Evolutionary conservation across 805 yeast genomes (phyloP), one percentile per base, ranked within the genome.

Genomic region (Kuraishia cidri): DNA sequence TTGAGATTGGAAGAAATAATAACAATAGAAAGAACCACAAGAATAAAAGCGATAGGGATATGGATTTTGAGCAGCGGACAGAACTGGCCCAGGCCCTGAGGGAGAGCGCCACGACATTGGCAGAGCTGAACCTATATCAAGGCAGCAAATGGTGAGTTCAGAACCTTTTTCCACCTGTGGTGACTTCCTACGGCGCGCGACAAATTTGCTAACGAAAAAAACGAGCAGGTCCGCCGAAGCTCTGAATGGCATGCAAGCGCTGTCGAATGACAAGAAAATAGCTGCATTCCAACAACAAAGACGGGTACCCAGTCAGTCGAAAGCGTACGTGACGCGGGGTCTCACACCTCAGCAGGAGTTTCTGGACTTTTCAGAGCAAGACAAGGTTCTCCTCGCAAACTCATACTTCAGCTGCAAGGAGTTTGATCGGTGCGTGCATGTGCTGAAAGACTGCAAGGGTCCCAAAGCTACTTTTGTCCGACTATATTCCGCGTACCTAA

Each of bases 331-430:
- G 19, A 19, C 21, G 9, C 30, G 10, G 5, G 8, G 7, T 15
- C 19, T 27, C 19, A 27, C 12, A 17, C 21, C 23, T 10, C 43
- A 46, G n/a, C 48, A 45, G 14, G 49, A 46, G 31, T 40, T 45
- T 22, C 30, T 44, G 5, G 47, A 43, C 26, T 51, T 49, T 22
- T 25, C 48, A 31, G 76, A 75, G 36, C 46, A 52, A 31, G 66
- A 70, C 36, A 56, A 58, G 37, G 56, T 81, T 18, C 41, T 72
- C 11, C 59, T 85, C 18, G 96, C 90, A 1, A 72, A 75, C 34
- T 53, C 82, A 1, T 78, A 82, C 48, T 85, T 90, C 61, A 80
- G 75, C 46, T 75, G 85, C 47, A 78, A 81, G 45, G 97, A 92
- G 54, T 90, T 79, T 49, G 90, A 79, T 36, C 58, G 97, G 18